A percentile compares a stretch with the other conserved stretches of the same genome.
Conservation (phyloP, 73 alveolate genomes). For the Uronychia setigera region DNA sequence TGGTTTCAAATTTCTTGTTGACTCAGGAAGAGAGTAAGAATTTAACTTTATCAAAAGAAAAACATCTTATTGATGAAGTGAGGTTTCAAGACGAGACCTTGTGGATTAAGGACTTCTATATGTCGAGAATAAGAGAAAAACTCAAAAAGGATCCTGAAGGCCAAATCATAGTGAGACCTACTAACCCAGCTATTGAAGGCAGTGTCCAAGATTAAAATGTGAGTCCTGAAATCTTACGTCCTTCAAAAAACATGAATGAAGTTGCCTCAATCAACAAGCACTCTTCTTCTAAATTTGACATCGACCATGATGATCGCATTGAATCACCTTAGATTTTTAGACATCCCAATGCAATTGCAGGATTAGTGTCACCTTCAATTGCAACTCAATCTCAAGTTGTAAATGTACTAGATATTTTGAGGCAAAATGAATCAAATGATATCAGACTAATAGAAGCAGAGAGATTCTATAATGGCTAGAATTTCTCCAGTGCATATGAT, state of each 20-base stretch:
- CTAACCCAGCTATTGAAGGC: neutral
- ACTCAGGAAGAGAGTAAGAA: slow-evolving; percentile 56
- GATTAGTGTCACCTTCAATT: slow-evolving; percentile 13
- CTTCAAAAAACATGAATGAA: neutral
- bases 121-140: slow-evolving; percentile 70
- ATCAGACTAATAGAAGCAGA: slow-evolving; percentile 92
- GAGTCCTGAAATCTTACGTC: neutral
- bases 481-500: slow-evolving; percentile 91
- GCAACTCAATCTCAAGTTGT: slow-evolving; percentile 39
- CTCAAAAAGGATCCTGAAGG: slow-evolving; percentile 60
- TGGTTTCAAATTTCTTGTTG: slow-evolving; percentile 71
- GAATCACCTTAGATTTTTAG: neutral
- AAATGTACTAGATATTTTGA: slow-evolving; percentile 73
- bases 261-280: neutral
- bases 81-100: slow-evolving; percentile 64
- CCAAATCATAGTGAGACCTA: neutral
- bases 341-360: neutral
- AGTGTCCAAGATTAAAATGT: neutral
- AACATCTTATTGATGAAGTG: slow-evolving; percentile 62
- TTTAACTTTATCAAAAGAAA: slow-evolving; percentile 13
- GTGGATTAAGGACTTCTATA: slow-evolving; percentile 86
- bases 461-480: slow-evolving; percentile 86
- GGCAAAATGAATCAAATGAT: slow-evolving; percentile 81
- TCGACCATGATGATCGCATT: neutral
- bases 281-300: neutral